These are phyloP conservation scores for Echinosophora koreensis DNA, from an alignment of 306 rosid species.

Conservation along the genomic window DNA sequence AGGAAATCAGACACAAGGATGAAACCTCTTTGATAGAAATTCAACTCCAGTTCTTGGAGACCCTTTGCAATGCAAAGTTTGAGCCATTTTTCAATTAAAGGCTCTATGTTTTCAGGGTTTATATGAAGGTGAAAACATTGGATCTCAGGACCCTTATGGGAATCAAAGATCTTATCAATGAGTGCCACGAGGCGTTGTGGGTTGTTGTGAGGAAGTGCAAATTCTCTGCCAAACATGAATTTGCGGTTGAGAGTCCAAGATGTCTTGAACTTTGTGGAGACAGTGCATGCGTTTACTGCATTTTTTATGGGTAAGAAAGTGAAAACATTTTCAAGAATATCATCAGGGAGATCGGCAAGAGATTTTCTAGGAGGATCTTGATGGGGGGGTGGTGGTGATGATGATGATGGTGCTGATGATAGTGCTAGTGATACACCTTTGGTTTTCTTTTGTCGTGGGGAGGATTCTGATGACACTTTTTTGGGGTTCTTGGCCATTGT, in stretches of 20 bases:
- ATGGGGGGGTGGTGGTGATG: not conserved
- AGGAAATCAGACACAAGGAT: not conserved
- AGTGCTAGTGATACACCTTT: not conserved
- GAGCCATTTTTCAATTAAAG: constrained; percentile 44
- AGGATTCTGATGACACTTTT: not conserved
- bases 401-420: not conserved
- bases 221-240: constrained; percentile 32
- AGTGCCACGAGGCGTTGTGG: not conserved
- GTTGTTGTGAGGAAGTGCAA: not conserved
- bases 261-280: not conserved
- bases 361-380: not conserved
- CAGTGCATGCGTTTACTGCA: not conserved
- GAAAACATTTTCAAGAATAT: constrained; percentile 39
- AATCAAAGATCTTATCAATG: constrained; percentile 29
- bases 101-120: constrained; percentile 16
- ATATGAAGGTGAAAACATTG: constrained; percentile 33
- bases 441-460: constrained; percentile 9
- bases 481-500: constrained; percentile 21
- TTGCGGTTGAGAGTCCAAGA: constrained; percentile 28
- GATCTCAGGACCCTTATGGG: constrained; percentile 25
- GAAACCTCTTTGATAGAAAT: not conserved
- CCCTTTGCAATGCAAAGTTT: not conserved
- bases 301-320: constrained; percentile 46
- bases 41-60: constrained; percentile 38
- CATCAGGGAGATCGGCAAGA: not conserved